Evolutionary conservation across 2,329 filamentous ascomycete species (phyloP).

Genomic region (Pseudogymnoascus sp.): DNA sequence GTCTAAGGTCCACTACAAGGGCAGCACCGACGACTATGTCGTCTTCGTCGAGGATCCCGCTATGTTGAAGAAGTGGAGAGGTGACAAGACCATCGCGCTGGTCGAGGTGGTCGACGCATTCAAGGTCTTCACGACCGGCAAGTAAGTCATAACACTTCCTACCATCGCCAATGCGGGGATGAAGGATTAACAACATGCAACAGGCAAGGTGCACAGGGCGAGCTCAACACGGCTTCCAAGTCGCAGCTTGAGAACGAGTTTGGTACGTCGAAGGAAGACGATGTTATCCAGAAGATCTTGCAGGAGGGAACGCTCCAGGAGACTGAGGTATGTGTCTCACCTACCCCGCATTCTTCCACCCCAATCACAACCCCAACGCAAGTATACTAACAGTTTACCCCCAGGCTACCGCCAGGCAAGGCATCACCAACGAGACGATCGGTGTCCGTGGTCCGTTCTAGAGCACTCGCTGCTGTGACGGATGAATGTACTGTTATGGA

Average conservation of each 20-base stretch:
- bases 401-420: background rate
- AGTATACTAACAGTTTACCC: background rate
- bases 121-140: constrained; percentile 85
- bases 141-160: constrained; percentile 51
- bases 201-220: constrained; percentile 51
- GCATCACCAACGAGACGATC: constrained; percentile 8
- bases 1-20: constrained; percentile 66
- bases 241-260: constrained; percentile 77
- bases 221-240: constrained; percentile 70
- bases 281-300: constrained; percentile 75
- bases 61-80: constrained; percentile 73
- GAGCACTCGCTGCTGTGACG: background rate
- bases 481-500: background rate
- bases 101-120: constrained; percentile 81
- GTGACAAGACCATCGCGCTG: constrained; percentile 70
- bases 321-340: constrained; percentile 41
- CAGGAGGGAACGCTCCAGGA: constrained; percentile 67
- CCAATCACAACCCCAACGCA: background rate
- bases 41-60: constrained; percentile 57
- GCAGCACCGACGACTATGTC: constrained; percentile 60
- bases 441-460: constrained; percentile 2
- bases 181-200: background rate
- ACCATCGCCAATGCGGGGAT: background rate
- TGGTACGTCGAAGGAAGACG: constrained; percentile 71
- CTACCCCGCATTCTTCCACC: background rate